phyloP scores from a whole-genome alignment of 225 moss, liverwort and hornwort genomes.

The Bryoerythrophyllum caledonicum region DNA sequence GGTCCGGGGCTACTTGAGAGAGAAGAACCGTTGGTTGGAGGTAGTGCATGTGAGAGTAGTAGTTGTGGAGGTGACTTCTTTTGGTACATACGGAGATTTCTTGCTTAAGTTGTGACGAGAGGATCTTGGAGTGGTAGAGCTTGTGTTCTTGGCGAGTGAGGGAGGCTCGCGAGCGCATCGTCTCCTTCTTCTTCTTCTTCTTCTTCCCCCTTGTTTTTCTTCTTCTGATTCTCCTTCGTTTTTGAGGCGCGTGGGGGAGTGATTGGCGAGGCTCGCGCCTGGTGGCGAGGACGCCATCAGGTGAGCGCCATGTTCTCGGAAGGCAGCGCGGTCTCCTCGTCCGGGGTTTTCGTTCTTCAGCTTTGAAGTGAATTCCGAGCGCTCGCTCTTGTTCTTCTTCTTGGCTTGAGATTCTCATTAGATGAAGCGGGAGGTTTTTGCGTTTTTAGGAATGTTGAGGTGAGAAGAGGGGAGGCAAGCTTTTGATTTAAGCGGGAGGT shows the following conservation, averaged over 20 bases:
- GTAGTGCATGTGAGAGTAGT: too few relatives aligned
- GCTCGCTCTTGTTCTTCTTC: slow-evolving; percentile 8
- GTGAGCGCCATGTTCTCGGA: neutral
- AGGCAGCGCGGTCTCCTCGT: neutral
- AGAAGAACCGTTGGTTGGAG: too few relatives aligned
- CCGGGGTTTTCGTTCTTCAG: neutral
- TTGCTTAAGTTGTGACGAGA: too few relatives aligned
- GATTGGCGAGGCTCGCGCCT: slow-evolving; percentile 21
- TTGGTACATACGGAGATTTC: too few relatives aligned
- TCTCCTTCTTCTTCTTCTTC: neutral
- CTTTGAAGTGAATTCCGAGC: neutral
- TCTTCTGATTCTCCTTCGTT: neutral
- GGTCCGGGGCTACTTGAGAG: too few relatives aligned
- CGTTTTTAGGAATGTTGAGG: too few relatives aligned
- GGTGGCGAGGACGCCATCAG: slow-evolving; percentile 25
- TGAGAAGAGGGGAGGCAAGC: too few relatives aligned
- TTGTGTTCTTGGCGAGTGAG: slow-evolving; percentile 9
- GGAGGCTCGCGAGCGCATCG: neutral
- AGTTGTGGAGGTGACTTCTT: too few relatives aligned
- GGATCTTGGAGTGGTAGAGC: slow-evolving; percentile 19
- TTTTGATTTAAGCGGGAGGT: too few relatives aligned
- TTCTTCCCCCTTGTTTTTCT: neutral
- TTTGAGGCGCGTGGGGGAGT: slow-evolving; percentile 8
- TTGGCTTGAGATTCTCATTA: slow-evolving; percentile 2
- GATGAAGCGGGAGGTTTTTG: neutral